These are phyloP conservation scores for Raphanus raphanistrum DNA, from an alignment of 345 rosid genomes.

Conservation along the genomic window DNA sequence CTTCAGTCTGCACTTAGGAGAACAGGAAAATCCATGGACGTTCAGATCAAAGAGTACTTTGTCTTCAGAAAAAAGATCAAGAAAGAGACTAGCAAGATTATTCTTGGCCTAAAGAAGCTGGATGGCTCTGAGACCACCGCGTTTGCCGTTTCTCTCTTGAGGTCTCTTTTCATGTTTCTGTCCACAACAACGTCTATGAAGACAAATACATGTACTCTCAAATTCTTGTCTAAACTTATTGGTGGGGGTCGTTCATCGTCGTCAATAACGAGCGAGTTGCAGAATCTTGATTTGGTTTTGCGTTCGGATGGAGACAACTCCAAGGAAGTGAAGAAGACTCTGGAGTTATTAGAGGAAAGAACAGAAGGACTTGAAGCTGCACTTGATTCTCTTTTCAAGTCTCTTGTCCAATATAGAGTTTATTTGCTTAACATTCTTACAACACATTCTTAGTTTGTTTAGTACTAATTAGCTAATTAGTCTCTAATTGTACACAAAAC, in stretches of 20 bases:
- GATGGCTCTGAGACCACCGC: conserved; percentile 25
- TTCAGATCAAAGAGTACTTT: conserved; percentile 47
- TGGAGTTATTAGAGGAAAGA: conserved; percentile 38
- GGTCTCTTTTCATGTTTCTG: conserved; percentile 50
- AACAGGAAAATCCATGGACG: conserved; percentile 41
- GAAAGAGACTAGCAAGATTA: conserved; percentile 47
- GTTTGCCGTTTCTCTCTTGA: conserved; percentile 29
- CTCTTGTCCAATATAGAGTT: conserved; percentile 53
- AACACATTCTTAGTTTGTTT: conserved; percentile 23
- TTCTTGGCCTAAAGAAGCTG: conserved; percentile 45
- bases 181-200: conserved; percentile 31
- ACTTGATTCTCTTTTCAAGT: conserved; percentile 48
- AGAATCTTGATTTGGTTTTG: conserved; percentile 41
- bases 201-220: conserved; percentile 44
- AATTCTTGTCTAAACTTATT: conserved; percentile 44
- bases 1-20: conserved; percentile 59
- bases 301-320: conserved; percentile 25
- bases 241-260: conserved; percentile 22
- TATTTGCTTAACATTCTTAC: conserved; percentile 54
- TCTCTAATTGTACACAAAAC: conserved; percentile 29
- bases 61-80: conserved; percentile 57
- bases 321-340: conserved; percentile 29
- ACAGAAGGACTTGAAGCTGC: conserved; percentile 49
- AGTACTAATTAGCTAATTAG: conserved; percentile 8
- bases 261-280: conserved; percentile 41